A percentile compares a stretch with the other conserved stretches of the same genome.
phyloP scores from a whole-genome alignment of 768 basidiomycete genomes.

The Lyophyllum shimeji region DNA sequence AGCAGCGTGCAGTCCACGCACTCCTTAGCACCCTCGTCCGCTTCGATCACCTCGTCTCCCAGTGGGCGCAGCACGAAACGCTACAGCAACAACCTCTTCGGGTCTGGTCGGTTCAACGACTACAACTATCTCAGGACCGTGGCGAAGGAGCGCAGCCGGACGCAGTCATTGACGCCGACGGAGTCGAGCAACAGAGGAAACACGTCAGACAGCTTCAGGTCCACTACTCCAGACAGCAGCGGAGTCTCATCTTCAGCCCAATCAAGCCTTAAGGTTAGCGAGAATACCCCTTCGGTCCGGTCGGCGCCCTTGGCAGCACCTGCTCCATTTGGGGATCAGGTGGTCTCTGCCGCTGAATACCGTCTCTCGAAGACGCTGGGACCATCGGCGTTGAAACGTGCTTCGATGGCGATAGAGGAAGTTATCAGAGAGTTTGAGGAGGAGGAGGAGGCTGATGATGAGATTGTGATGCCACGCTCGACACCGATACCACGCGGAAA shows the following conservation, averaged over 20 bases:
- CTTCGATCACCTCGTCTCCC: conserved; percentile 43
- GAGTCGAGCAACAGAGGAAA: conserved; percentile 38
- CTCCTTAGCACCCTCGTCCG: conserved; percentile 33
- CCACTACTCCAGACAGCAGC: conserved; percentile 56
- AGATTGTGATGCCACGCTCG: conserved; percentile 73
- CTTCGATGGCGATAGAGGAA: conserved; percentile 72
- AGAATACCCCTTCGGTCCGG: conserved; percentile 36
- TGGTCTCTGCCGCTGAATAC: conserved; percentile 40
- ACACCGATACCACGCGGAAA: conserved; percentile 44
- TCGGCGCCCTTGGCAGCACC: conserved; percentile 41
- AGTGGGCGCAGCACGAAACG: conserved; percentile 57
- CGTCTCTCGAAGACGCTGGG: conserved; percentile 51
- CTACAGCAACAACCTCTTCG: conserved; percentile 86
- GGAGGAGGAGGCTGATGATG: conserved; percentile 74
- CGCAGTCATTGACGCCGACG: conserved; percentile 51
- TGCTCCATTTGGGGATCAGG: conserved; percentile 36
- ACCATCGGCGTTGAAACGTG: conserved; percentile 54
- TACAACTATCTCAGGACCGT: conserved; percentile 66
- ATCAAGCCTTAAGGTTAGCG: conserved; percentile 35
- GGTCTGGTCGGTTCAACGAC: conserved; percentile 77
- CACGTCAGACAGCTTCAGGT: conserved; percentile 47
- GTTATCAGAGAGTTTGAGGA: conserved; percentile 81
- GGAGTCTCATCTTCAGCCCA: conserved; percentile 37
- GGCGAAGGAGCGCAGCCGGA: conserved; percentile 40
- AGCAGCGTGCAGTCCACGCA: conserved; percentile 19